Evolutionary conservation across 495 filamentous ascomycete species (phyloP), one percentile per base, ranked within the genome.

Genomic region (Tirmania nivea): DNA sequence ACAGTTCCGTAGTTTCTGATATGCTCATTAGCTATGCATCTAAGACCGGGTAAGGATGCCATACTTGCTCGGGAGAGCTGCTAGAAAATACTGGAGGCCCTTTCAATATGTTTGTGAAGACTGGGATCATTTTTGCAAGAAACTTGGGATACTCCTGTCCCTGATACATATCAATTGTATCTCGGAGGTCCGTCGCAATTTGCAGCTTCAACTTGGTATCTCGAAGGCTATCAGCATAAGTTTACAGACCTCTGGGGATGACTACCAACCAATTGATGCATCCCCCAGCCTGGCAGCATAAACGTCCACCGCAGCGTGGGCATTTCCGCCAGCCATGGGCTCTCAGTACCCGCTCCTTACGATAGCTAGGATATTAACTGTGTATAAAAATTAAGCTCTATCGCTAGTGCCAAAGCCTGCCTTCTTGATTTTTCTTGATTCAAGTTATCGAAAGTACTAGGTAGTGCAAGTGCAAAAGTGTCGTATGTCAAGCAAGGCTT

Each of bases 1-100:
- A 60, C 83, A 88, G 66, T 87, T 86, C 50, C 92, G 82, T 51
- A 95, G 68, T 75, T 84, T 88, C 82, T 94, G 69, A 17, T 56
- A 14, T 45, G 56, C 34, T 55, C 10, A 45, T 34, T n/a, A 39
- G 34, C 4, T 45, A 17, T 16, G 20, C 8, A 34, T 14, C 52
- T 19, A 8, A 51, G 55, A 12, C 3, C 25, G 25, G 25, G 25
- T 31, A 31, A 36, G 19, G 37, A 51, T 42, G 39, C 31, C 68
- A 54, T 68, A 82, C 80, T 73, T 93, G 88, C 54, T 94, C 90
- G 49, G 78, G 75, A 2, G 83, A 86, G 61, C 78, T 83, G 62
- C 81, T 92, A 56, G 85, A 81, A 66, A 96, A 94, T 37, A 93
- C 80, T n/a, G 85, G 86, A 54, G 81, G 81, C 35, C 86, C 86